phyloP scores from a whole-genome alignment of 78 protist genomes.

The Dictyostelium capitatum region DNA sequence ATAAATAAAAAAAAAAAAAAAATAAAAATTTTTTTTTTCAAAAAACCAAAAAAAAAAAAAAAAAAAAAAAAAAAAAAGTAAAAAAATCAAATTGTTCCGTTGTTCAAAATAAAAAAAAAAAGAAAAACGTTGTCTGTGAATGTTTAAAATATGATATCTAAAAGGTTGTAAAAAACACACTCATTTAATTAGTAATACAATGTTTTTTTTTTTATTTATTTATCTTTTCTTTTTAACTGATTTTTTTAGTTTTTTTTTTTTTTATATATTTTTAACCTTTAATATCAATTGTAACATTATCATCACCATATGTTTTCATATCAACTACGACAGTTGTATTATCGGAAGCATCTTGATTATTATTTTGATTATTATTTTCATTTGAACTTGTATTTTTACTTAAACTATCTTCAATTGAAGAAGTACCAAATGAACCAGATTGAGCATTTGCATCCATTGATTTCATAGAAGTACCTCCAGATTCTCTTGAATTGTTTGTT shows the following conservation, averaged over 20 bases:
- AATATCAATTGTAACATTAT: not conserved
- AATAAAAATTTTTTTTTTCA: no score
- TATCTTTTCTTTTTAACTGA: no score
- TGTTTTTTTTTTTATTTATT: no score
- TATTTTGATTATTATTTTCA: not conserved
- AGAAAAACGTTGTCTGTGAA: no score
- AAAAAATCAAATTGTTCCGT: not conserved
- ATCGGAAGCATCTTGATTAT: no score
- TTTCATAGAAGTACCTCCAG: not conserved
- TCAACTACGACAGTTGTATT: not conserved
- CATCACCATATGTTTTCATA: not conserved
- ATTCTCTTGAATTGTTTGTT: not conserved
- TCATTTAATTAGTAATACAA: no score
- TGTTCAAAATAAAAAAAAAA: not conserved
- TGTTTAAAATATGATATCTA: no score
- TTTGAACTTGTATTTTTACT: not conserved
- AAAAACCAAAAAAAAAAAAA: not conserved
- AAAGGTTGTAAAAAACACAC: no score
- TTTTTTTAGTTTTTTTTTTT: no score
- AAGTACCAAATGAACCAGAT: not conserved
- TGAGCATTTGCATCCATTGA: not conserved
- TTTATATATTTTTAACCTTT: not conserved
- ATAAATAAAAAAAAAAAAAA: no score
- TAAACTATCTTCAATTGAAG: not conserved
- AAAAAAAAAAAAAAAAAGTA: not conserved